Percentiles rank a stretch among this genome's conserved stretches.
Conservation (phyloP, 176 grass and related monocot genomes). For the Carex cristatella region DNA sequence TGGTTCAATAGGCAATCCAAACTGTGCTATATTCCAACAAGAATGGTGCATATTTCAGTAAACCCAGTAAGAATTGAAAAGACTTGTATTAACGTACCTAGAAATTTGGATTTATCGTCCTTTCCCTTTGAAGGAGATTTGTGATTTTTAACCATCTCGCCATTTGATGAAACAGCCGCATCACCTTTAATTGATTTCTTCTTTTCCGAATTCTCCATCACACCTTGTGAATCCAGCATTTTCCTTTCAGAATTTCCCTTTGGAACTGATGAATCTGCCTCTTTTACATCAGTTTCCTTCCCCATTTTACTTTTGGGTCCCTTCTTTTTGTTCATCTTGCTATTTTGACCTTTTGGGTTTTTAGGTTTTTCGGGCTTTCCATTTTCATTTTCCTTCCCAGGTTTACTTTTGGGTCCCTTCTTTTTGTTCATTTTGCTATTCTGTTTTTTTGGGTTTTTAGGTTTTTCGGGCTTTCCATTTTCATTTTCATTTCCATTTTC, state of each 20-base stretch:
- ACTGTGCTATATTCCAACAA: neutral
- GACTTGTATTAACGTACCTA: neutral
- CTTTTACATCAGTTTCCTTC: neutral
- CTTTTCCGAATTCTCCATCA: neutral
- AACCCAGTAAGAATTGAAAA: neutral
- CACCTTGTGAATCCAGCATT: neutral
- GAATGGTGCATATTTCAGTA: neutral
- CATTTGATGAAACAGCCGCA: neutral
- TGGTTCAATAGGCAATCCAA: neutral
- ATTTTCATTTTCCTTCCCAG: neutral
- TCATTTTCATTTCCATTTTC: conserved; percentile 13
- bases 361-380: conserved; percentile 27
- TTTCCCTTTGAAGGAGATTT: conserved; percentile 14
- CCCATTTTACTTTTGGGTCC: neutral
- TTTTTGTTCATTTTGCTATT: conserved; percentile 10
- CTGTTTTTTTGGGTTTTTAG: conserved; percentile 32
- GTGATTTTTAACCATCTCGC: neutral
- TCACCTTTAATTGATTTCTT: neutral
- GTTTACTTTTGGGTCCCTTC: conserved; percentile 9
- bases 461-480: conserved; percentile 16
- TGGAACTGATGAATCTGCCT: neutral
- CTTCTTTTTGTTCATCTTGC: conserved; percentile 14
- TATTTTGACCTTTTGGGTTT: conserved; percentile 25
- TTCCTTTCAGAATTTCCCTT: neutral
- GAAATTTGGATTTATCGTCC: conserved; percentile 15